These are phyloP conservation scores for Silene latifolia DNA, from an alignment of 148 eudicot genomes.

Conservation along the genomic window DNA sequence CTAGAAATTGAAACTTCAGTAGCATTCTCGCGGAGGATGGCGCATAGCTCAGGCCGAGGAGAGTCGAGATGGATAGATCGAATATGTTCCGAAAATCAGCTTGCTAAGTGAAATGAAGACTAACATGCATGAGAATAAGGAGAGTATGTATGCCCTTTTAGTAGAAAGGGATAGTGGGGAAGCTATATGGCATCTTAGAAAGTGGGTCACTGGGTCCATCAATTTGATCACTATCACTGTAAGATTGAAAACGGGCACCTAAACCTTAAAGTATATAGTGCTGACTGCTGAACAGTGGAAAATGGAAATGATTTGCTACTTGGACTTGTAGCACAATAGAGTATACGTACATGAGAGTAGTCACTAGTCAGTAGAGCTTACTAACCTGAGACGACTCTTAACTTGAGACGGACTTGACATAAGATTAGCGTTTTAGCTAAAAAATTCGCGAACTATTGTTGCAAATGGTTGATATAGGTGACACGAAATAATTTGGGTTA, in stretches of 20 bases:
- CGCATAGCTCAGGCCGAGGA: too few relatives aligned
- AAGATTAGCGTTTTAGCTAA: background rate
- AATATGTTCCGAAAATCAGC: background rate
- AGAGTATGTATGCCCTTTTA: background rate
- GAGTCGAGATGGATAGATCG: too few relatives aligned
- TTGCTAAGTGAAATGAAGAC: background rate
- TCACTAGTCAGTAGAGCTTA: background rate
- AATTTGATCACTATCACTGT: background rate
- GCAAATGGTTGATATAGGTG: too few relatives aligned
- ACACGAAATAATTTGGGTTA: too few relatives aligned
- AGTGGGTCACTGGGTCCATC: background rate
- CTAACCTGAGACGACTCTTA: background rate
- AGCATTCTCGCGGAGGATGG: too few relatives aligned
- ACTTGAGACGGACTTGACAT: background rate
- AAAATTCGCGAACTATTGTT: background rate
- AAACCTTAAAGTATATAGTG: background rate
- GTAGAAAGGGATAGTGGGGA: background rate
- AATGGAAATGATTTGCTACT: background rate
- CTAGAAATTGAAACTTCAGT: too few relatives aligned
- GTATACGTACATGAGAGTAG: background rate
- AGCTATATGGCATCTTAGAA: background rate
- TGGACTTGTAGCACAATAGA: background rate
- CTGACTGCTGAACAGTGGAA: background rate
- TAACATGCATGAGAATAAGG: background rate
- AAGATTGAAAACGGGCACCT: background rate